These are phyloP conservation scores for barrel medic (Medicago truncatula) DNA, from an alignment of 306 rosid genomes.

Conservation along the genomic window DNA sequence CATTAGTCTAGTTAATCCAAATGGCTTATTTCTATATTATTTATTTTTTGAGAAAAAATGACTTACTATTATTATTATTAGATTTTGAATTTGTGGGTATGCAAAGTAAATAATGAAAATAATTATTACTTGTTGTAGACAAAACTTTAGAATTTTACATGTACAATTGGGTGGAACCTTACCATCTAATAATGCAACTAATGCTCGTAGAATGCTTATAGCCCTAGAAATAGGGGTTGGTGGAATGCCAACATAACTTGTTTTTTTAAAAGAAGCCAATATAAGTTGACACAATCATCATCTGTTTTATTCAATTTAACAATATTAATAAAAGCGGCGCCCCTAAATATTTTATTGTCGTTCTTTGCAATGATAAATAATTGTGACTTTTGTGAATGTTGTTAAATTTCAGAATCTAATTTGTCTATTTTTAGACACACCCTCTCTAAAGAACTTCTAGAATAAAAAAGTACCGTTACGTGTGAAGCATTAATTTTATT, in stretches of 20 bases:
- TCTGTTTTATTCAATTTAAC: not conserved
- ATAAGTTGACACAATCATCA: not conserved
- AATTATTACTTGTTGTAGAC: too few relatives aligned
- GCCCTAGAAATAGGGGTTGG: slow-evolving; percentile 17
- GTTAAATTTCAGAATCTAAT: not conserved
- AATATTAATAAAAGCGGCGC: slow-evolving; percentile 11
- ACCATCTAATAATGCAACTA: not conserved
- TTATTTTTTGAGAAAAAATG: too few relatives aligned
- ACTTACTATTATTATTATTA: too few relatives aligned
- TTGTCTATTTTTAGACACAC: not conserved
- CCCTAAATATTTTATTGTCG: not conserved
- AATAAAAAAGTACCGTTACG: too few relatives aligned
- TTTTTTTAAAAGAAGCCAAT: not conserved
- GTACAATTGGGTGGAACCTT: not conserved
- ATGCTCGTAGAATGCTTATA: not conserved
- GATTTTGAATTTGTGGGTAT: too few relatives aligned
- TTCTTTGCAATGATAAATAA: not conserved
- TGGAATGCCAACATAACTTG: not conserved
- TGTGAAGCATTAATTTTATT: too few relatives aligned
- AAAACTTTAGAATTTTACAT: too few relatives aligned
- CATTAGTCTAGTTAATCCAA: too few relatives aligned
- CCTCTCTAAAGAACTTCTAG: not conserved
- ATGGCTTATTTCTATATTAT: too few relatives aligned
- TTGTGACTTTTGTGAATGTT: not conserved
- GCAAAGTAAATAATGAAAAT: too few relatives aligned